A percentile compares a stretch with the other conserved stretches of the same genome.
Conservation (phyloP, 768 basidiomycete genomes). For the Termitomyces sp. region DNA sequence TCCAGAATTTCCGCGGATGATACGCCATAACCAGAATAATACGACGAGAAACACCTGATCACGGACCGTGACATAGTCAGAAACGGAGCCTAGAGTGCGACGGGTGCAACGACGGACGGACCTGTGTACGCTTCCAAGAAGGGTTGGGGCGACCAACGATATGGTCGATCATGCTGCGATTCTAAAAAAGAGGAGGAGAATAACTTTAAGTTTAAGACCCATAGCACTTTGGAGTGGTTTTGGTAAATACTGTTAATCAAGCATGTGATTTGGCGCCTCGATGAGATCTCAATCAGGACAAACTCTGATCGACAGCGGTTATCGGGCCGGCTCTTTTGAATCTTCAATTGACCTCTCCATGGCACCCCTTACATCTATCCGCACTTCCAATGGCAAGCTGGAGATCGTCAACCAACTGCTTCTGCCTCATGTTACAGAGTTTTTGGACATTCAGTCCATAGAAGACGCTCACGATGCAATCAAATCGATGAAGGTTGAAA, state of each 20-base stretch:
- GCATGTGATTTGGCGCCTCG: conserved; percentile 17
- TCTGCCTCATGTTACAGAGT: conserved; percentile 71
- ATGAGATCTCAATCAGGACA: not conserved
- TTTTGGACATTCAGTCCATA: conserved; percentile 61
- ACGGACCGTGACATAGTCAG: conserved; percentile 4
- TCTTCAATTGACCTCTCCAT: conserved; percentile 13
- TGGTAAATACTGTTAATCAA: not conserved
- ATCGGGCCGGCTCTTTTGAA: not conserved
- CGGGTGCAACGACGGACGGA: conserved; percentile 25
- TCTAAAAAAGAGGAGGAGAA: conserved; percentile 3
- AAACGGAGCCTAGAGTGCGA: not conserved
- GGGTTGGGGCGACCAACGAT: conserved; percentile 83
- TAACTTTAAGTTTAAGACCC: too few relatives aligned
- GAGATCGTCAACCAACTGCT: conserved; percentile 92
- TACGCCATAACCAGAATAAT: conserved; percentile 87
- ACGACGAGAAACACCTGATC: conserved; percentile 89
- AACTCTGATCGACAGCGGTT: not conserved
- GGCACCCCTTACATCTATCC: conserved; percentile 38
- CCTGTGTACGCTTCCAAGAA: conserved; percentile 88
- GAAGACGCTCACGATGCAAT: conserved; percentile 92
- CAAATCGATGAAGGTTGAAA: conserved; percentile 85
- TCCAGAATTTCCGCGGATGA: conserved; percentile 57
- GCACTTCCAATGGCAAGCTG: conserved; percentile 40
- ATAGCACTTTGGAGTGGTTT: not conserved
- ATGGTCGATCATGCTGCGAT: conserved; percentile 83